A percentile compares a stretch with the other conserved stretches of the same genome.
Evolutionary conservation across 768 basidiomycete species (phyloP).

Genomic region (Antrodiella citrinella): DNA sequence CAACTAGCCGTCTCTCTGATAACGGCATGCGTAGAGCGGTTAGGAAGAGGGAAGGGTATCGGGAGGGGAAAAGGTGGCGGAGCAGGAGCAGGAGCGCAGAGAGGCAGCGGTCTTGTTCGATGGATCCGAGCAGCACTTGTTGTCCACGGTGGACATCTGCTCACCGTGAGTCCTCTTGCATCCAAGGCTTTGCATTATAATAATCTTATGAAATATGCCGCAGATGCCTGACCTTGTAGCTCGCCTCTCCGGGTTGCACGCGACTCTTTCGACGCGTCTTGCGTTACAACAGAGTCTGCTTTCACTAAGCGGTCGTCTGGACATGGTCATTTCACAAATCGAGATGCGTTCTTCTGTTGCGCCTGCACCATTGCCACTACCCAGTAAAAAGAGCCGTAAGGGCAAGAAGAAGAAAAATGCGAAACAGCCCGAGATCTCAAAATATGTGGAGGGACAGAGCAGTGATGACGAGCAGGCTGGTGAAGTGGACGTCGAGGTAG

Average conservation of each 20-base stretch:
- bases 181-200: constrained; percentile 1
- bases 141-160: constrained; percentile 83
- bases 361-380: constrained; percentile 45
- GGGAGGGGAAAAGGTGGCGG: constrained; percentile 72
- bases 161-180: constrained; percentile 65
- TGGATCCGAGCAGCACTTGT: constrained; percentile 82
- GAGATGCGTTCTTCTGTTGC: constrained; percentile 76
- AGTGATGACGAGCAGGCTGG: constrained; percentile 56
- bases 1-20: constrained; percentile 82
- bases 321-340: constrained; percentile 91
- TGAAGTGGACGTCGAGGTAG: constrained; percentile 49
- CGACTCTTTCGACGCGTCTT: constrained; percentile 71
- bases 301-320: constrained; percentile 81
- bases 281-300: constrained; percentile 79
- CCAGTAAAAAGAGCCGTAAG: constrained; percentile 19
- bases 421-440: constrained; percentile 25
- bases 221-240: constrained; percentile 91
- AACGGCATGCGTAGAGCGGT: constrained; percentile 79
- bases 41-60: constrained; percentile 67
- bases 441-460: constrained; percentile 78
- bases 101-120: constrained; percentile 56
- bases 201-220: constrained; percentile 9
- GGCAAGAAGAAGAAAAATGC: constrained; percentile 30
- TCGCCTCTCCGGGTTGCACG: constrained; percentile 77
- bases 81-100: constrained; percentile 71